These are phyloP conservation scores for Abelmoschus esculentus DNA, from an alignment of 345 rosid species.

Conservation along the genomic window DNA sequence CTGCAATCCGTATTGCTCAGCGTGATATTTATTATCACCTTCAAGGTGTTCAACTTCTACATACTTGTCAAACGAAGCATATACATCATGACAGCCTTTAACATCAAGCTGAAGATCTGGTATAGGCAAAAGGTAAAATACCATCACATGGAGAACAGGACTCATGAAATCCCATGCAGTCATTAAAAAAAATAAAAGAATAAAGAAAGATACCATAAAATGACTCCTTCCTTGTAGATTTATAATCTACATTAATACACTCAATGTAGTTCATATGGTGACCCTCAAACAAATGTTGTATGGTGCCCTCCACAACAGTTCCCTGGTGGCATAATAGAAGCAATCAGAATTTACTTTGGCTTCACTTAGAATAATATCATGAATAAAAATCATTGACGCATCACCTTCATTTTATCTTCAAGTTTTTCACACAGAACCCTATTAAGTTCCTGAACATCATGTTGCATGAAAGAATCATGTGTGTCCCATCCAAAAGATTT, in stretches of 20 bases:
- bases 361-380: not conserved
- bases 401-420: conserved; percentile 96
- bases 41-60: conserved; percentile 96
- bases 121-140: conserved; percentile 16
- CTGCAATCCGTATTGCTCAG: conserved; percentile 89
- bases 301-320: conserved; percentile 96
- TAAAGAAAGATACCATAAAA: conserved; percentile 59
- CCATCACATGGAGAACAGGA: conserved; percentile 4
- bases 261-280: conserved; percentile 92
- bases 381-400: not conserved
- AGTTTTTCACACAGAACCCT: conserved; percentile 92
- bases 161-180: not conserved
- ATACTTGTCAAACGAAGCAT: conserved; percentile 96
- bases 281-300: conserved; percentile 95
- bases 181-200: conserved; percentile 1
- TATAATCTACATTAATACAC: conserved; percentile 91
- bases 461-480: conserved; percentile 96
- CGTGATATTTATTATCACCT: conserved; percentile 94
- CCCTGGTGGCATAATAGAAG: conserved; percentile 41
- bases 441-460: conserved; percentile 96
- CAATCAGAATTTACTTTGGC: not conserved
- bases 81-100: conserved; percentile 93
- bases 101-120: conserved; percentile 98
- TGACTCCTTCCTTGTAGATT: conserved; percentile 91
- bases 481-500: conserved; percentile 99